Evolutionary conservation across 2,329 filamentous ascomycete genomes (phyloP), one percentile per base, ranked within the genome.

Genomic region (Ophiocordyceps unilateralis): DNA sequence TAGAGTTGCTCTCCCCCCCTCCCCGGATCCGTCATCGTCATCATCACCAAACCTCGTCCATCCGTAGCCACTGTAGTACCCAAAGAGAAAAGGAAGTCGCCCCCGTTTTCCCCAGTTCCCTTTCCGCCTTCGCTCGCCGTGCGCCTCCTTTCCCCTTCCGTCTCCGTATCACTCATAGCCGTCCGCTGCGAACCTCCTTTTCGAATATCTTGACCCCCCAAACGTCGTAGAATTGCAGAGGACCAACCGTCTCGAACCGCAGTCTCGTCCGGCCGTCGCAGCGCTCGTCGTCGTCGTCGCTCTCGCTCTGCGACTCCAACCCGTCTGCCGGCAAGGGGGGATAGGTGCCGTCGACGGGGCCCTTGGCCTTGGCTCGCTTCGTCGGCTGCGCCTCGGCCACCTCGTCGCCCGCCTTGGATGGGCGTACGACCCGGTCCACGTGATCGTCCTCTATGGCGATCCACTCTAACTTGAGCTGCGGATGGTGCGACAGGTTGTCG

Each of bases 141-240:
- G n/a, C n/a, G n/a, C n/a, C n/a, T n/a, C n/a, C n/a, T n/a, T n/a
- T n/a, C n/a, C n/a, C n/a, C n/a, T n/a, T n/a, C n/a, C n/a, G n/a
- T n/a, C n/a, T n/a, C n/a, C n/a, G n/a, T n/a, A n/a, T 32, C 28
- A 34, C 41, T 40, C 9, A 60, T 14, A 60, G 44, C 40, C 54
- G 51, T 19, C 58, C 58, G 37, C 47, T 56, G 26, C 68, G 60
- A 41, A 77, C 56, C 51, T 76, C 72, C 55, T 75, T 76, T 50
- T 72, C 65, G 48, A 77, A 78, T 41, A 78, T 76, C 47, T 63
- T 64, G 30, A 76, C 63, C 0, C 64, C 71, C 60, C 60, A 62
- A 10, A 61, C 60, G 28, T 63, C 60, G 40, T 62, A 61, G 45
- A 62, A 63, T 36, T 58, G 60, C 34, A 63, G 44, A 15, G 58